These are phyloP conservation scores for Parietaria judaica DNA, from an alignment of 306 rosid species.

Conservation along the genomic window DNA sequence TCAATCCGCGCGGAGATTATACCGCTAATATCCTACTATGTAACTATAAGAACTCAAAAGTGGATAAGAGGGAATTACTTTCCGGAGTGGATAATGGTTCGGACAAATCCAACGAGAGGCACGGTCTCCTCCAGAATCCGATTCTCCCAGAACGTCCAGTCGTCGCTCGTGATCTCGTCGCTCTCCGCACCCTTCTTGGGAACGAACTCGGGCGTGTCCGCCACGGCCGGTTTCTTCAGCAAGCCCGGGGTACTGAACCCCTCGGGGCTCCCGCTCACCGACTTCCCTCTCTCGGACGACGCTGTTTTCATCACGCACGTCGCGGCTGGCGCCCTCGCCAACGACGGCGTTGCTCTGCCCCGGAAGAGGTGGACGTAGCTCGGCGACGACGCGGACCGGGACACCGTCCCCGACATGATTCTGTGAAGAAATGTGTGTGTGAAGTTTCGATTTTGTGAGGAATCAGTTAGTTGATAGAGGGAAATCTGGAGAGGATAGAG, in stretches of 20 bases:
- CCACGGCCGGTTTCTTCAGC: slow-evolving; percentile 24
- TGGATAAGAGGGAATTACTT: slow-evolving; percentile 17
- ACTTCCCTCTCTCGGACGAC: slow-evolving; percentile 17
- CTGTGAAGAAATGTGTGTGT: not conserved
- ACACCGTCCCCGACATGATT: slow-evolving; percentile 8
- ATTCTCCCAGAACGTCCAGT: slow-evolving; percentile 57
- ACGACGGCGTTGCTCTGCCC: not conserved
- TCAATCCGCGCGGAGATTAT: too few relatives aligned
- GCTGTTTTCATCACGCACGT: slow-evolving; percentile 32
- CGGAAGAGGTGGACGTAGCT: not conserved
- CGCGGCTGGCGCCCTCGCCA: not conserved
- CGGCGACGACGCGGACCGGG: slow-evolving; percentile 12
- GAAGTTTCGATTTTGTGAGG: too few relatives aligned
- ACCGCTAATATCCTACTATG: not conserved
- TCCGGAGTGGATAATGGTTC: slow-evolving; percentile 60
- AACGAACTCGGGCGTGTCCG: too few relatives aligned
- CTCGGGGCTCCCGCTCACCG: slow-evolving; percentile 14
- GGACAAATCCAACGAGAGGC: slow-evolving; percentile 54
- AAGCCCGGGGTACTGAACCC: slow-evolving; percentile 10
- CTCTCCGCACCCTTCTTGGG: not conserved
- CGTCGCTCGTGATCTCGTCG: too few relatives aligned
- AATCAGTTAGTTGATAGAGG: slow-evolving; percentile 1
- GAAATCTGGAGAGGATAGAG: slow-evolving; percentile 19
- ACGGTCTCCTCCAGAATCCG: slow-evolving; percentile 68
- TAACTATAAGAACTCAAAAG: not conserved